Base-by-base conservation (phyloP, 177 flowering plant species). In the Tripterygium wilfordii region DNA sequence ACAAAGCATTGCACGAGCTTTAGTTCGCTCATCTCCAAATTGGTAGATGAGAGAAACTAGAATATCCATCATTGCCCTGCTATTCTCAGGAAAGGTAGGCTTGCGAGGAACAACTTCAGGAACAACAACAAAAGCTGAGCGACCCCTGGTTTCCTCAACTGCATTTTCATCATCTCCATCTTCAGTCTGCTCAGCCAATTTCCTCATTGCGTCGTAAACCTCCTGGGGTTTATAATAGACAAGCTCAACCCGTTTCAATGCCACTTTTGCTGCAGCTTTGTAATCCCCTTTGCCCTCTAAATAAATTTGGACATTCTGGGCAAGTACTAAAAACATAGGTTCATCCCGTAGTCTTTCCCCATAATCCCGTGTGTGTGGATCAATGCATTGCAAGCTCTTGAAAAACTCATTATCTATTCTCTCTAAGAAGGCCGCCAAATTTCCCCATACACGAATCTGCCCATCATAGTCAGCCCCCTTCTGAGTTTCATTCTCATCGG, bases 1-100 rank as follows among this genome's bases (percentile, higher is more conserved):
- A 74, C 95, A 92, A 3, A 88, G 82, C 96, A 85, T 83, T 19
- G 98, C 96, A 42, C 96, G 81, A 7, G 96, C 98, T 61, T 88
- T 92, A 0, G 98, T 92, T 26, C 96, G 71, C 66, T 92, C 96
- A 69, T 92, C 98, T 18, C 96, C 98, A 62, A 68, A 65, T 58
- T 77, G 77, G 68, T 92, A 92, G 31, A 92, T 88, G 17, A 80
- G 77, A n/a, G 90, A 81, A 37, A 91, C 92, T 12, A 88, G 67
- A n/a, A 36, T 35, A 63, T 92, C 94, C 96, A 92, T 85, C 59
- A 88, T 49, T 5, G 69, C 49, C 68, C 95, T 72, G 57, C 95
- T 74, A 49, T 54, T 74, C 45, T 85, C 95, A 0, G 87, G 88
- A 57, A 88, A 88, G 19, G 85, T 76, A 29, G 92, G 83, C 42